Evolutionary conservation across 306 rosid species (phyloP).

Genomic region (Glycine soja): DNA sequence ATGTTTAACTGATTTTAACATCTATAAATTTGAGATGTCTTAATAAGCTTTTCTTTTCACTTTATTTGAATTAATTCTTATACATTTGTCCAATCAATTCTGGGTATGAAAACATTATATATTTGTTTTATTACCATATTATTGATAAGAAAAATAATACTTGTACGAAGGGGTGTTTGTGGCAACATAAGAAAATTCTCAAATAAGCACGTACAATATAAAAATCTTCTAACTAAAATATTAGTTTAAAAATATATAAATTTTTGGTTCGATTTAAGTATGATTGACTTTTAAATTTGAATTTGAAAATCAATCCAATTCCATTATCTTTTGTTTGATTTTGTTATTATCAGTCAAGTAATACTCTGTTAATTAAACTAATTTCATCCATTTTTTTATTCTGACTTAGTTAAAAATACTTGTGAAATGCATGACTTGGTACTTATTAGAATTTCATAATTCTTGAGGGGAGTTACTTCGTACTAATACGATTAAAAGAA

Average conservation of each 20-base stretch:
- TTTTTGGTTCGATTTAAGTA: no score
- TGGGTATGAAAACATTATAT: background rate
- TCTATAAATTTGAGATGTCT: background rate
- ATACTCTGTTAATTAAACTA: background rate
- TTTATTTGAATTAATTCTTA: background rate
- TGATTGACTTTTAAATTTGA: background rate
- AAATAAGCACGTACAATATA: background rate
- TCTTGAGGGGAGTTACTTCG: background rate
- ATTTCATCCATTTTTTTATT: background rate
- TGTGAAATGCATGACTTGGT: background rate
- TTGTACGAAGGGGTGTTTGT: background rate
- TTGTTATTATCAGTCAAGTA: background rate
- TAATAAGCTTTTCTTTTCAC: slow-evolving; percentile 1
- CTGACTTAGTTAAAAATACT: background rate
- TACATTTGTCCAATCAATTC: background rate
- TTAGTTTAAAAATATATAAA: background rate
- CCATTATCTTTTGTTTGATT: background rate
- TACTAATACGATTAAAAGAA: no score
- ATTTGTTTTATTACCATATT: no score
- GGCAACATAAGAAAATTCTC: background rate
- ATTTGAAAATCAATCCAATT: background rate
- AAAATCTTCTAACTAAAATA: background rate
- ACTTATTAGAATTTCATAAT: slow-evolving; percentile 1
- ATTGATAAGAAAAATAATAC: background rate
- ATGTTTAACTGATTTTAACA: slow-evolving; percentile 27